These are phyloP conservation scores for Danielozyma ontarioensis DNA, from an alignment of 805 yeast species.

Conservation along the genomic window DNA sequence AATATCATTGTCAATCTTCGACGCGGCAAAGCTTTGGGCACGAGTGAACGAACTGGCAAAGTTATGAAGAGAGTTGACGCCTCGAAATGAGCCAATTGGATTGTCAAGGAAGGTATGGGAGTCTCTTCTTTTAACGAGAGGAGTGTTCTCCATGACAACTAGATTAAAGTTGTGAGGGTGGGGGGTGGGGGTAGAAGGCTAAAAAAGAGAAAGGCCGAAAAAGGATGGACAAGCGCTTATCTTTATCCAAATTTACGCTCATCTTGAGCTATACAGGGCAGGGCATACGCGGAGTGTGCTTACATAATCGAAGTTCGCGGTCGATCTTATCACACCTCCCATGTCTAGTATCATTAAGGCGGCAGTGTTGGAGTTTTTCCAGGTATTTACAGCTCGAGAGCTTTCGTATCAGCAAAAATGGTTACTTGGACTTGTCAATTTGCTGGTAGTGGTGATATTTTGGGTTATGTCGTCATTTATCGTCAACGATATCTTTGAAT, in stretches of 20 bases:
- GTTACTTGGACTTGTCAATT: constrained; percentile 72
- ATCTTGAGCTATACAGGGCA: too few relatives aligned
- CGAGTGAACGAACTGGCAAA: constrained; percentile 77
- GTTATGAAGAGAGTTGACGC: constrained; percentile 64
- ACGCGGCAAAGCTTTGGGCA: constrained; percentile 64
- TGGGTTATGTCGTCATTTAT: constrained; percentile 92
- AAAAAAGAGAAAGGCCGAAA: too few relatives aligned
- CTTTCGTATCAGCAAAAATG: constrained; percentile 44
- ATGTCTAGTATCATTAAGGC: constrained; percentile 1
- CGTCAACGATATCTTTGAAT: constrained; percentile 71
- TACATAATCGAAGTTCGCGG: too few relatives aligned
- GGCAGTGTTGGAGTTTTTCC: constrained; percentile 7
- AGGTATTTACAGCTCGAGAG: constrained; percentile 10
- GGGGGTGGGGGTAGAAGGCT: too few relatives aligned
- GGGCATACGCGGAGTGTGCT: too few relatives aligned
- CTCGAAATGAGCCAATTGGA: constrained; percentile 53
- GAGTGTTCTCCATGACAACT: too few relatives aligned
- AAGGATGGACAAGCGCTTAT: too few relatives aligned
- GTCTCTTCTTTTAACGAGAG: constrained; percentile 8
- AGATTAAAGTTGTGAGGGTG: too few relatives aligned
- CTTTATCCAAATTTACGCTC: too few relatives aligned
- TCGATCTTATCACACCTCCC: too few relatives aligned
- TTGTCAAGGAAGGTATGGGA: constrained; percentile 22
- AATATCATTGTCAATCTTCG: constrained; percentile 46
- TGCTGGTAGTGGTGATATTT: constrained; percentile 69